phyloP scores from a whole-genome alignment of 2,329 filamentous ascomycete species.

The Ophiostoma sp. region DNA sequence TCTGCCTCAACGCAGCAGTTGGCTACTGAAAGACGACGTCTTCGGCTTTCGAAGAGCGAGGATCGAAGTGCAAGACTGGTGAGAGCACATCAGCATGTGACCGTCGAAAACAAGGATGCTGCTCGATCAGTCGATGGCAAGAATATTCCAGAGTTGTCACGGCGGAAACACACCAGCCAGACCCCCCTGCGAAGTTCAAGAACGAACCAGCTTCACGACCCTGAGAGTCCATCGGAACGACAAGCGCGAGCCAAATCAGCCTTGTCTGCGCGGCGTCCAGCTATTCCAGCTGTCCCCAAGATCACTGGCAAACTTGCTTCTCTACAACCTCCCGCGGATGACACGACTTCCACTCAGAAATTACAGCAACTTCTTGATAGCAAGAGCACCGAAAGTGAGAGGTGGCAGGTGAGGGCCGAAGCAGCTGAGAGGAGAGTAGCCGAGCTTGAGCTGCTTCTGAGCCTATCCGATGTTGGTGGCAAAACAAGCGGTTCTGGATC shows the following conservation, averaged over 20 bases:
- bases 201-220: neutral
- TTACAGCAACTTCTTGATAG: constrained; percentile 45
- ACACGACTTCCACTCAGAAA: constrained; percentile 34
- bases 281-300: neutral
- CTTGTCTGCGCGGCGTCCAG: neutral
- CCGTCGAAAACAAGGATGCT: neutral
- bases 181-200: neutral
- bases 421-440: constrained; percentile 49
- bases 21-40: constrained; percentile 15
- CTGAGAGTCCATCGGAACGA: neutral
- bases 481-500: neutral
- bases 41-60: constrained; percentile 21
- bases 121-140: neutral
- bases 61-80: neutral
- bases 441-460: constrained; percentile 37
- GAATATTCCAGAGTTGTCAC: neutral
- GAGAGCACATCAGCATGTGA: neutral
- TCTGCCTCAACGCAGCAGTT: neutral
- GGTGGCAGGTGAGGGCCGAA: constrained; percentile 53
- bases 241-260: neutral
- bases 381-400: constrained; percentile 39
- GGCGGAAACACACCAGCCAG: neutral
- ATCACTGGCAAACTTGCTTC: neutral
- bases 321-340: neutral
- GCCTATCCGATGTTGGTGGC: constrained; percentile 23